Conservation (phyloP, 768 basidiomycete species). For the Candolleomyces eurysporus region DNA sequence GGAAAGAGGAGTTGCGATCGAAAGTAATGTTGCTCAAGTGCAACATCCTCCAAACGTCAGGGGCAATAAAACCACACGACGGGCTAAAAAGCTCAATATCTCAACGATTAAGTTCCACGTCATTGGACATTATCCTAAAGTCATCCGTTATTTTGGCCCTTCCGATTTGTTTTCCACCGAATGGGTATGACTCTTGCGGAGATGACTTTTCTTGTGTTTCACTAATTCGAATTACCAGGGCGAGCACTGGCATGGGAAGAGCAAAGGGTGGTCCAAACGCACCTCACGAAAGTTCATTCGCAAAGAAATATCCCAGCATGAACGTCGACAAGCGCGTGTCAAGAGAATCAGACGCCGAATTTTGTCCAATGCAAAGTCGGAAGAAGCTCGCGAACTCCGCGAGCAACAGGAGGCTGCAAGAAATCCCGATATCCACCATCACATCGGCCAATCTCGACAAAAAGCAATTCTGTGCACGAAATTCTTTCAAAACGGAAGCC, state of each 20-base stretch:
- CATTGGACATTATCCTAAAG: not conserved
- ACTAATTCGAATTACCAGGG: not conserved
- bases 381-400: not conserved
- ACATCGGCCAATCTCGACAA: not conserved
- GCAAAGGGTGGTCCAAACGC: not conserved
- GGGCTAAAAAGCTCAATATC: not conserved
- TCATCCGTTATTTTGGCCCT: not conserved
- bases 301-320: not conserved
- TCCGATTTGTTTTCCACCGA: not conserved
- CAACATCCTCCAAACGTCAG: not conserved
- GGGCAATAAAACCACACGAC: not conserved
- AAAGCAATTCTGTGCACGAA: not conserved
- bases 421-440: not conserved
- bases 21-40: not conserved
- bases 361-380: not conserved
- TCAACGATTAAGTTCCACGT: constrained; percentile 3
- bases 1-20: not conserved
- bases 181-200: not conserved
- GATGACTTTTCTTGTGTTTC: too few relatives aligned
- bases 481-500: not conserved
- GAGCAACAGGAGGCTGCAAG: not conserved
- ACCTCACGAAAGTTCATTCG: not conserved
- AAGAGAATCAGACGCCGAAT: not conserved
- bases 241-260: not conserved
- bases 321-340: not conserved